Percentiles rank a stretch among this genome's conserved stretches.
These are phyloP conservation scores for Rutstroemia sp. DNA, from an alignment of 2,329 filamentous ascomycete species.

Conservation along the genomic window DNA sequence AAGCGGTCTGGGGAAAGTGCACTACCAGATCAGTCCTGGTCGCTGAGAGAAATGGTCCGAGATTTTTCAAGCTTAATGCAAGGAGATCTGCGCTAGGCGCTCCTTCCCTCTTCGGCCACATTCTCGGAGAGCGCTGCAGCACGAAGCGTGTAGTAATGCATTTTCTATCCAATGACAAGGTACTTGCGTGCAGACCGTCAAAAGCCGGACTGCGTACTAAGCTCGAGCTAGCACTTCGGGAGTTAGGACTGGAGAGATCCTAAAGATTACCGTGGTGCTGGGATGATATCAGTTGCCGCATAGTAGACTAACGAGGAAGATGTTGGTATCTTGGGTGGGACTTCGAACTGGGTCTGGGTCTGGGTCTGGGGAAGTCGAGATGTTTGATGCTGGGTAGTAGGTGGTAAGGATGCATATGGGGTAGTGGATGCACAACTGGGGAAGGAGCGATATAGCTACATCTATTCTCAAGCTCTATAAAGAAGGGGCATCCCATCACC, in stretches of 20 bases:
- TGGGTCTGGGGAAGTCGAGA: neutral
- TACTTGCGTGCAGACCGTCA: no score
- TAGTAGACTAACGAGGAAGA: neutral
- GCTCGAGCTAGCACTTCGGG: no score
- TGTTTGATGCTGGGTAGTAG: neutral
- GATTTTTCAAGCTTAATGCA: neutral
- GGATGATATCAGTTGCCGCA: neutral
- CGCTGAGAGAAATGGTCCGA: no score
- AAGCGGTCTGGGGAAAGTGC: no score
- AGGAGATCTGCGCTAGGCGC: neutral
- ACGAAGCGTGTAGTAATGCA: neutral
- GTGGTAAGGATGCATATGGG: neutral
- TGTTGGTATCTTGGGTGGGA: neutral
- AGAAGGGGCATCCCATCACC: neutral
- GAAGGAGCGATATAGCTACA: neutral
- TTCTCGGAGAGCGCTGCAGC: neutral
- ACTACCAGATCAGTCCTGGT: neutral
- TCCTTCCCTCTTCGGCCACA: neutral
- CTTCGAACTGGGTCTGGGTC: no score
- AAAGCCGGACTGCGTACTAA: no score
- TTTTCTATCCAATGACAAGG: neutral
- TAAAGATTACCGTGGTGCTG: neutral
- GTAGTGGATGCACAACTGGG: neutral
- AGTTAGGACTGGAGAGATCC: no score
- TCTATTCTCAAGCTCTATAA: neutral